phyloP scores from a whole-genome alignment of 768 basidiomycete species.

The Tephrocybe sp. region DNA sequence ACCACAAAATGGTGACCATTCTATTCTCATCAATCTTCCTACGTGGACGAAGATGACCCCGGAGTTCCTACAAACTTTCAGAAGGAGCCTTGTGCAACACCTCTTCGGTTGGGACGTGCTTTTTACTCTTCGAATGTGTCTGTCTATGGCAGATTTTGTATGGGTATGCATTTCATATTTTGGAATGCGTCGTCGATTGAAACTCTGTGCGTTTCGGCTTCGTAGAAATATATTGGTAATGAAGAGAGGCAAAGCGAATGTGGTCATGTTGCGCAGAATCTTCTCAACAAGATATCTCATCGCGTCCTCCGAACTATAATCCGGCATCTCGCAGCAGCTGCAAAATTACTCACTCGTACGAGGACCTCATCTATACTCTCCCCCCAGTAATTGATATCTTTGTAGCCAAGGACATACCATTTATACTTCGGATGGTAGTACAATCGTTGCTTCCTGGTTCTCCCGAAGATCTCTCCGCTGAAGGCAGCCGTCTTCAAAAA shows the following conservation, averaged over 20 bases:
- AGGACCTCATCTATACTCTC: conserved; percentile 8
- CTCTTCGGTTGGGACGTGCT: conserved; percentile 62
- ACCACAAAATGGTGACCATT: conserved; percentile 29
- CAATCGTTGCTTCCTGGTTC: conserved; percentile 56
- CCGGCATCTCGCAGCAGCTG: conserved; percentile 50
- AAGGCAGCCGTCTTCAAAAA: conserved; percentile 30
- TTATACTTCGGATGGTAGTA: conserved; percentile 56
- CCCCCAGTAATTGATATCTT: background rate
- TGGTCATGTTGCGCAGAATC: conserved; percentile 47
- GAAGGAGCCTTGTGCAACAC: conserved; percentile 48
- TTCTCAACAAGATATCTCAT: conserved; percentile 52
- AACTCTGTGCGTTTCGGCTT: background rate
- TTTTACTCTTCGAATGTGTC: conserved; percentile 50
- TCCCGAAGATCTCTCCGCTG: conserved; percentile 34
- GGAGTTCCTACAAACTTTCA: conserved; percentile 43
- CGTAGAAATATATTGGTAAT: conserved; percentile 47
- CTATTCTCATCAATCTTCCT: conserved; percentile 27
- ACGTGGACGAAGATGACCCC: conserved; percentile 25
- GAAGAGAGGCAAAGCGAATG: conserved; percentile 40
- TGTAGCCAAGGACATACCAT: conserved; percentile 61
- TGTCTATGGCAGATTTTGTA: conserved; percentile 49
- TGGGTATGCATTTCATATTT: conserved; percentile 35
- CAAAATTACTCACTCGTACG: conserved; percentile 43
- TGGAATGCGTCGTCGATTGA: background rate
- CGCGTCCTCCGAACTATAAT: conserved; percentile 52